phyloP scores from a whole-genome alignment of 331 rosid genomes.

The Malus hybrid region DNA sequence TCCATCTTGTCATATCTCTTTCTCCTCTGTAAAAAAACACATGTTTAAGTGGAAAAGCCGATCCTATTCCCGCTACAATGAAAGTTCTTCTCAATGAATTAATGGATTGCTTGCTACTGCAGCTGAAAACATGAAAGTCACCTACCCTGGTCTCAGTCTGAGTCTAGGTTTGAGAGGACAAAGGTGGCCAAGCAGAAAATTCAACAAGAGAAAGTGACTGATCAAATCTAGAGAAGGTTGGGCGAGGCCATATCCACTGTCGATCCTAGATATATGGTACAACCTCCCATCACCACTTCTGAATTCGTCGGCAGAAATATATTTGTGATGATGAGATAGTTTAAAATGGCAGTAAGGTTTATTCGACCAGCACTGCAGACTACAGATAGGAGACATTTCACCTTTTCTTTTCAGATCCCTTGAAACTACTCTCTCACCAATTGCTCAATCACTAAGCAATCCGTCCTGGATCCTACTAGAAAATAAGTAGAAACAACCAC shows the following conservation, averaged over 20 bases:
- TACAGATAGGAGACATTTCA: not conserved
- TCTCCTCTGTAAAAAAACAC: too few species aligned
- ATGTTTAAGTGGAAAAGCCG: too few species aligned
- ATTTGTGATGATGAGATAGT: not conserved
- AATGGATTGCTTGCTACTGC: not conserved
- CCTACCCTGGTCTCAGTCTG: not conserved
- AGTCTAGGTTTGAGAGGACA: not conserved
- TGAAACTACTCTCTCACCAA: not conserved
- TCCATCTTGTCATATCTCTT: too few species aligned
- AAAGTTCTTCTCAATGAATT: too few species aligned
- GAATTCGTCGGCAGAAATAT: not conserved
- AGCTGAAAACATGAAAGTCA: conserved; percentile 4
- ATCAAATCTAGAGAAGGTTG: not conserved
- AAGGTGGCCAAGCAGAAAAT: not conserved
- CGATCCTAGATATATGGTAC: too few species aligned
- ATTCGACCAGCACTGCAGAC: not conserved
- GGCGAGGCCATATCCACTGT: too few species aligned
- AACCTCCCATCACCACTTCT: not conserved
- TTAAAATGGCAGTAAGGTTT: not conserved
- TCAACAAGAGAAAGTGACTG: not conserved
- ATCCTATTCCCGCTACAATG: too few species aligned
- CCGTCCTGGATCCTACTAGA: not conserved
- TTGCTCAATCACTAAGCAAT: not conserved
- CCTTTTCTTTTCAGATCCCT: not conserved
- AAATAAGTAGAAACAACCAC: not conserved